Conservation (phyloP, 768 basidiomycete genomes). For the Coprinopsis cinerea region DNA sequence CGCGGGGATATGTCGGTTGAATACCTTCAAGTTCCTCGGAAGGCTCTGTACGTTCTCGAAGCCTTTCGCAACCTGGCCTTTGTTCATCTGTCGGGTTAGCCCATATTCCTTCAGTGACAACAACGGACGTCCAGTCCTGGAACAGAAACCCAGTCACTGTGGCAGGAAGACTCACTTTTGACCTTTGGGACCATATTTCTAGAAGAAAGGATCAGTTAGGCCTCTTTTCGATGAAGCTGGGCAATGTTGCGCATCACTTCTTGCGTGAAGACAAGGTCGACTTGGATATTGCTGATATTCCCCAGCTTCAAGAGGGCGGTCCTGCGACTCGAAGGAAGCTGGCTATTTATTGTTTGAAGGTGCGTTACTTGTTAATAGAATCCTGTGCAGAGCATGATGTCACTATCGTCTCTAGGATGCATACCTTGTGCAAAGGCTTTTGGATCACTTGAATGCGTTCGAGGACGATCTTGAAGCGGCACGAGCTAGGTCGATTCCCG, state of each 20-base stretch:
- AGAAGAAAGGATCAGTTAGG: too few relatives aligned
- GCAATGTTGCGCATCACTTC: neutral
- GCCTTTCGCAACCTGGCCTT: too few relatives aligned
- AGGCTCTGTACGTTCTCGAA: too few relatives aligned
- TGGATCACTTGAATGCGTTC: neutral
- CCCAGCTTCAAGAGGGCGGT: neutral
- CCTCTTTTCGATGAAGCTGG: too few relatives aligned
- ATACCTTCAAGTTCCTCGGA: neutral
- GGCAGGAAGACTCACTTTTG: too few relatives aligned
- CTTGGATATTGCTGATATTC: neutral
- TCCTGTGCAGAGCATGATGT: neutral
- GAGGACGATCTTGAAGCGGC: neutral
- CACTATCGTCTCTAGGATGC: neutral
- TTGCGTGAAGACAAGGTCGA: neutral
- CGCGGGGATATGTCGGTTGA: neutral
- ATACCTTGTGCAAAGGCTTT: neutral
- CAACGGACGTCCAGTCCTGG: too few relatives aligned
- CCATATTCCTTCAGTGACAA: too few relatives aligned
- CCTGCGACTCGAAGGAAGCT: neutral
- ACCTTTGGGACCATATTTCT: too few relatives aligned
- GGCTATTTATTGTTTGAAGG: conserved; percentile 3
- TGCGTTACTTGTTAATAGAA: neutral
- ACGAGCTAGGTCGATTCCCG: neutral
- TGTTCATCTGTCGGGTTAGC: too few relatives aligned
- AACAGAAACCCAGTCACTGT: too few relatives aligned